Base-by-base conservation (phyloP, 83 land plant genomes). In the Thuja plicata region DNA sequence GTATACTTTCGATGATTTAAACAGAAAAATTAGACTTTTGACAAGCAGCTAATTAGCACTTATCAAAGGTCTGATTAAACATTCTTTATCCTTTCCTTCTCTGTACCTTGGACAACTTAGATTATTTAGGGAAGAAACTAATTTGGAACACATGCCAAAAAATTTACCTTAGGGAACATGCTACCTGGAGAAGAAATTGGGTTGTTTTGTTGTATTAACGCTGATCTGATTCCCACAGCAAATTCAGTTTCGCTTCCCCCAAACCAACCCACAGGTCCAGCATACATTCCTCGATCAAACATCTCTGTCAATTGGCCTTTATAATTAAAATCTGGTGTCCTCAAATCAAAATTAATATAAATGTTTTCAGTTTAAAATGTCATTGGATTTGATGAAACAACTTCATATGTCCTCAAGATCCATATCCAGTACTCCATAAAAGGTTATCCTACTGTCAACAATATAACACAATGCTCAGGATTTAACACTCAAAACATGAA, bases 201-300 rank as follows among this genome's bases (percentile, higher is more conserved):
- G 17, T 57, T 71, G 43, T 90, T 94, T 91, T 96, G 92, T 32
- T 92, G 90, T 27, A 97, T 90, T 79, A 97, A 88, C 46, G 98
- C 96, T 74, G 99, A 97, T 54, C 99, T 92, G 79, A 96, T 97
- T 38, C 98, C 99, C 73, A 97, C 98, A 48, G 98, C 98, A 93
- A 97, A 97, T 84, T 97, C 99, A 81, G 95, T 89, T 57, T 96
- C 98, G 15, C 90, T 89, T 37, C 99, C 98, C n/a, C 99, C 98
- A 93, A 97, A 96, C 99, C 99, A 97, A 57, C 99, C 99, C 90
- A 97, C 96, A 37, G 99, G 99, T 54, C 98, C 99, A 88, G 97
- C 98, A 90, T 94, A 97, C 97, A 97, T 94, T 74, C 99, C 99
- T 89, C 99, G 89, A 81, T 97, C 99, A 93, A 97, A 97, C 74